Percentiles rank a stretch among this genome's conserved stretches.
Conservation (phyloP, 2,329 filamentous ascomycete genomes). For the Sclerotinia minor region DNA sequence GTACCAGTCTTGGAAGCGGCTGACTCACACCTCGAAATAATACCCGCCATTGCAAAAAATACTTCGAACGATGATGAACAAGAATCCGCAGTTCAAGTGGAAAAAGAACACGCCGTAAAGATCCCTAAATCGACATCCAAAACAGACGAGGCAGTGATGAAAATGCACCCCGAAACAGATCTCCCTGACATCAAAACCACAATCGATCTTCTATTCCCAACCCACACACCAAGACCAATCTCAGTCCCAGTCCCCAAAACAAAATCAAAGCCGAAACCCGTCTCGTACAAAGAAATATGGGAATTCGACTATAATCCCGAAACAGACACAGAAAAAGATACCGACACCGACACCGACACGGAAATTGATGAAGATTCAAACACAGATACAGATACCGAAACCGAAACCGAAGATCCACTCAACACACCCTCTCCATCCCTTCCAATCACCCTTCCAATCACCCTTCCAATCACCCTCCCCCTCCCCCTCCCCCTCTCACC, state of each 20-base stretch:
- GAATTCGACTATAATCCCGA: conserved; percentile 7
- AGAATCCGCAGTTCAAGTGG: rapidly evolving
- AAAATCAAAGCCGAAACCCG: background rate
- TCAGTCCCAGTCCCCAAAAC: too few relatives aligned
- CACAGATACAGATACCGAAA: background rate
- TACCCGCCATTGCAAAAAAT: background rate
- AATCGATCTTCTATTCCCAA: background rate
- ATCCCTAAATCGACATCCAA: too few relatives aligned
- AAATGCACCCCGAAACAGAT: background rate
- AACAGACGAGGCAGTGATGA: too few relatives aligned
- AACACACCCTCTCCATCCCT: too few relatives aligned
- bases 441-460: too few relatives aligned
- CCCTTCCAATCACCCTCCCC: too few relatives aligned
- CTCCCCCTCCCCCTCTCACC: too few relatives aligned
- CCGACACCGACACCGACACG: background rate
- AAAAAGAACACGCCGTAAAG: background rate
- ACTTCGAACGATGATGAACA: background rate
- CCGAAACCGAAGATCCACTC: background rate
- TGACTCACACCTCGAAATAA: background rate
- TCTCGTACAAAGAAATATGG: background rate
- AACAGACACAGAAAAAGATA: background rate
- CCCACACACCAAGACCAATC: background rate
- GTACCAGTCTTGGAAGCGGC: background rate
- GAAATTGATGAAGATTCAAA: background rate
- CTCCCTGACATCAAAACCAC: background rate